A percentile compares a stretch with the other conserved stretches of the same genome.
Evolutionary conservation across 2,329 filamentous ascomycete species (phyloP).

Genomic region (Curvularia eragrostidis): DNA sequence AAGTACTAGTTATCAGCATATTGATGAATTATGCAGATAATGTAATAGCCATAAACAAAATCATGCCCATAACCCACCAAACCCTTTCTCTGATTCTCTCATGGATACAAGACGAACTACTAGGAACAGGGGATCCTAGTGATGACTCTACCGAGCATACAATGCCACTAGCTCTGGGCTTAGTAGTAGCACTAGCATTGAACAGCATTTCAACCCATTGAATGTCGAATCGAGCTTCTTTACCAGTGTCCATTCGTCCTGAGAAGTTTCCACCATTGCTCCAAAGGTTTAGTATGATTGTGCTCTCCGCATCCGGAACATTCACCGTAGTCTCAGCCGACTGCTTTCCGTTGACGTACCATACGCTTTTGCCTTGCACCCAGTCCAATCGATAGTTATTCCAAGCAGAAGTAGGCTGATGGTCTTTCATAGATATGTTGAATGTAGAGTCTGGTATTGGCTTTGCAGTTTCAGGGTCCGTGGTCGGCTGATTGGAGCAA

Average conservation of each 20-base stretch:
- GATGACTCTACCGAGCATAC: slow-evolving; percentile 12
- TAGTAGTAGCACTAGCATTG: slow-evolving; percentile 5
- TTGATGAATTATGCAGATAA: too few relatives aligned
- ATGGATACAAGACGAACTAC: background rate
- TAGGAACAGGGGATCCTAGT: slow-evolving; percentile 8
- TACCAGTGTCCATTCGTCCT: slow-evolving; percentile 13
- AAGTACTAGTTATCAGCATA: too few relatives aligned
- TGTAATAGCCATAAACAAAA: background rate
- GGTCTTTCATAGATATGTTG: slow-evolving; percentile 11
- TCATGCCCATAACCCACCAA: slow-evolving; percentile 1
- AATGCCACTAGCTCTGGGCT: rapidly evolving
- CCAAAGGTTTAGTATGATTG: slow-evolving; percentile 20
- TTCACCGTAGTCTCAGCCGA: slow-evolving; percentile 11
- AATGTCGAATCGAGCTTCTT: slow-evolving; percentile 20
- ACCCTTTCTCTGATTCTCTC: background rate
- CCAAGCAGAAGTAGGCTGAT: slow-evolving; percentile 10
- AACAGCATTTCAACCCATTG: slow-evolving; percentile 24
- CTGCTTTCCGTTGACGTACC: slow-evolving; percentile 19
- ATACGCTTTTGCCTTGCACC: slow-evolving; percentile 13
- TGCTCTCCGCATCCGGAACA: slow-evolving; percentile 15
- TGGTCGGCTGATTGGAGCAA: slow-evolving; percentile 21
- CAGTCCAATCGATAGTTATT: slow-evolving; percentile 22
- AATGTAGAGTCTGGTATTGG: slow-evolving; percentile 19
- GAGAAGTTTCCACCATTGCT: slow-evolving; percentile 18
- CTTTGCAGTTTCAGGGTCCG: slow-evolving; percentile 9